A percentile compares a stretch with the other conserved stretches of the same genome.
phyloP scores from a whole-genome alignment of 768 basidiomycete species.

The Austroboletus festivus region DNA sequence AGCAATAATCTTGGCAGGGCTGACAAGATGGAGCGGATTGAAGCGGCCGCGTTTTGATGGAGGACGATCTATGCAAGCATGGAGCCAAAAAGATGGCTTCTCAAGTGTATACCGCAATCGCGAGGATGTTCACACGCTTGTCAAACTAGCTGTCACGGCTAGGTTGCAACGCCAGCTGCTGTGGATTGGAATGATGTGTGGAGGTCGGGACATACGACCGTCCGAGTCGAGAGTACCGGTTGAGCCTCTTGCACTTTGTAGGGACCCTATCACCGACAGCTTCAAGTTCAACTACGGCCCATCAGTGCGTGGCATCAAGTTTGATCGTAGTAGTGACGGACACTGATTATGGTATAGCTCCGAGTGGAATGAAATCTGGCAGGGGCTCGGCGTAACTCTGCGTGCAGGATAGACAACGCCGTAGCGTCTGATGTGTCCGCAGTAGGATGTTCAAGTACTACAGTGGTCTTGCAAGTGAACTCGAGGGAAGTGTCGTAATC shows the following conservation, averaged over 20 bases:
- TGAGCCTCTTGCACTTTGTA: too few relatives aligned
- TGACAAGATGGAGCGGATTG: too few relatives aligned
- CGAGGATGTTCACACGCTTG: not conserved
- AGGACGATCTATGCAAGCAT: too few relatives aligned
- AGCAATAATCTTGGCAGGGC: too few relatives aligned
- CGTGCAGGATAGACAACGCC: not conserved
- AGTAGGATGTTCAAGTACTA: not conserved
- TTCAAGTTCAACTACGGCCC: constrained; percentile 2
- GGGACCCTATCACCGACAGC: not conserved
- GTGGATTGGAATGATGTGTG: too few relatives aligned
- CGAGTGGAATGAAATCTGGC: not conserved
- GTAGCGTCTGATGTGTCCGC: not conserved
- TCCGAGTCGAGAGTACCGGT: too few relatives aligned
- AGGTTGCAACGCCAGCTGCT: not conserved
- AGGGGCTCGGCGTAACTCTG: not conserved
- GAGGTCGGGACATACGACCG: too few relatives aligned
- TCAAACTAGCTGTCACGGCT: too few relatives aligned
- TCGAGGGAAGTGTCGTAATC: not conserved
- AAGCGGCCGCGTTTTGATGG: too few relatives aligned
- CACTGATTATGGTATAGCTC: constrained; percentile 1
- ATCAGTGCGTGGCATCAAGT: constrained; percentile 5
- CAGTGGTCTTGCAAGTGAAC: not conserved
- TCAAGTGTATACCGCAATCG: too few relatives aligned
- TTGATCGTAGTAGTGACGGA: constrained; percentile 15
- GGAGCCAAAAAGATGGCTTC: too few relatives aligned